Percentiles rank a stretch among this genome's conserved stretches.
Evolutionary conservation across 2,329 filamentous ascomycete species (phyloP).

Genomic region (Phialocephala subalpina): DNA sequence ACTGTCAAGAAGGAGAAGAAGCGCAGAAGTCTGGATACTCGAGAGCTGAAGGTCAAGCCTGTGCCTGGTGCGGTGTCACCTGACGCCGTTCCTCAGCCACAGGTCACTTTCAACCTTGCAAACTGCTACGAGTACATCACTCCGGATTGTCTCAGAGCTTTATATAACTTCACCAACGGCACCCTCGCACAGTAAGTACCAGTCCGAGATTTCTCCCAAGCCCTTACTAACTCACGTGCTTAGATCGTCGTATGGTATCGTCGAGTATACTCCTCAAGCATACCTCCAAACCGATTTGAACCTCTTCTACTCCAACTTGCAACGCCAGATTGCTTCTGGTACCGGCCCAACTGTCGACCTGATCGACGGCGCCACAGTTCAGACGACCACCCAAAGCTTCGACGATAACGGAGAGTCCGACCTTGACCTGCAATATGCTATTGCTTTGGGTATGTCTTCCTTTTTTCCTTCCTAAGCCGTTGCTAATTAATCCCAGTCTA

Average conservation of each 20-base stretch:
- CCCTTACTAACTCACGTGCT: constrained; percentile 6
- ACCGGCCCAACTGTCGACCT: constrained; percentile 53
- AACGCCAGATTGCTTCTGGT: constrained; percentile 50
- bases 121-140: constrained; percentile 34
- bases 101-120: constrained; percentile 44
- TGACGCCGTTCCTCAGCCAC: constrained; percentile 14
- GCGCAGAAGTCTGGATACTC: constrained; percentile 20
- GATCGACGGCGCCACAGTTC: constrained; percentile 57
- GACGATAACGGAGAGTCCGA: constrained; percentile 56
- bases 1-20: constrained; percentile 28
- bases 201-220: too few species aligned
- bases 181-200: constrained; percentile 21
- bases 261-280: constrained; percentile 58
- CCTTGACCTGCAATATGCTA: constrained; percentile 63
- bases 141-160: constrained; percentile 28
- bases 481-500: constrained; percentile 49
- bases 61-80: constrained; percentile 30
- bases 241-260: constrained; percentile 53
- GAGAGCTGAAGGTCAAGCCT: constrained; percentile 47
- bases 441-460: constrained; percentile 49
- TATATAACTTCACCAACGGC: constrained; percentile 44
- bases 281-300: constrained; percentile 58
- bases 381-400: constrained; percentile 48
- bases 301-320: constrained; percentile 54
- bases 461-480: background rate